Evolutionary conservation across 106 monocot genomes (phyloP), one percentile per base, ranked within the genome.

Genomic region (Allium cepa): DNA sequence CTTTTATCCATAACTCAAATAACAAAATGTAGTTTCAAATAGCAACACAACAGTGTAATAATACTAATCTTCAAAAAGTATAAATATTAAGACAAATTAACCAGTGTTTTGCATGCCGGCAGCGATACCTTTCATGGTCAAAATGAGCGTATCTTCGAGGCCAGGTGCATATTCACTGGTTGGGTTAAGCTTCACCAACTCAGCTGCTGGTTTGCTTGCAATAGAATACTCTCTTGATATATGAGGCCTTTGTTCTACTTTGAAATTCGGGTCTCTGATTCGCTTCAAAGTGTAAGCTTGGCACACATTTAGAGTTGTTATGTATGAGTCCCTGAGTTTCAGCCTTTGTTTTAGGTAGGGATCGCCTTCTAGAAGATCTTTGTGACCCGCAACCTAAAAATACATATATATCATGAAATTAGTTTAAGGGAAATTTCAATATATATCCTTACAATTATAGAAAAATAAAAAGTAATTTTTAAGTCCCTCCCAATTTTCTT

Each of bases 91-190:
- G 36, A 36, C 36, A 36, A 36, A 36, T 72, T 76, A 94, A 72
- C 94, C 94, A 4, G 94, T 94, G 76, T 94, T 94, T 77, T 90
- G 90, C 94, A 94, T 67, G 28, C 94, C 94, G 11, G 94, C 90
- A 60, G 94, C 94, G 60, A 94, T 85, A 67, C 94, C 94, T 82
- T 94, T 94, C 94, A 94, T 94, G 64, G 94, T 94, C 73, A 94
- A 68, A 57, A 94, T 94, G 56, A 94, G 78, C 17, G 94, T 94
- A 70, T 94, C 94, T 69, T 94, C 94, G 11, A 94, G 61, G 7
- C 94, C 94, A 56, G 90, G 94, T 15, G 87, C 84, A 49, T 94
- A 94, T 9, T 94, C 94, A 16, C 94, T 90, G 28, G 77, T 80
- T 10, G 94, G 94, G 63, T 94, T 94, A 56, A 94, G 80, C 73